Evolutionary conservation across 352 stramenopile genomes (phyloP).

Genomic region (Phytophthora agathidicida): DNA sequence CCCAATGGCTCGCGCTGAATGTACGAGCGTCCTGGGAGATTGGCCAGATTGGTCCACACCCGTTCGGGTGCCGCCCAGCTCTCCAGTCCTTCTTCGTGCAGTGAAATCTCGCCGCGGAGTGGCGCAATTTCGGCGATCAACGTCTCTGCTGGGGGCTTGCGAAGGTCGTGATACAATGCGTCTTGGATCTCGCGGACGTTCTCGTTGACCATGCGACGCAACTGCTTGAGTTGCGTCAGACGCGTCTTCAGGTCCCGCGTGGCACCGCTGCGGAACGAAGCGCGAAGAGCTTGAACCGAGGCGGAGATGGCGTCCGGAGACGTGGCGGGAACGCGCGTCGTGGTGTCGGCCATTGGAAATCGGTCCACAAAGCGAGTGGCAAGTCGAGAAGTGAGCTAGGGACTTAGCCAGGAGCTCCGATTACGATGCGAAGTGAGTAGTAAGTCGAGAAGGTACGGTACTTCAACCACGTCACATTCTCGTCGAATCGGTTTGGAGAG

Average conservation of each 20-base stretch:
- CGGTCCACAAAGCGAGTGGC: no score
- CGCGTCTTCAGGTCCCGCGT: slow-evolving; percentile 55
- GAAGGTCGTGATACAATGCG: slow-evolving; percentile 66
- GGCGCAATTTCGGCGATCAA: slow-evolving; percentile 59
- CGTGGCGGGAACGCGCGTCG: slow-evolving; percentile 32
- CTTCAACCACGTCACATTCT: slow-evolving; percentile 41
- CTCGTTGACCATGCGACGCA: slow-evolving; percentile 58
- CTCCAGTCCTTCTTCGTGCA: slow-evolving; percentile 66
- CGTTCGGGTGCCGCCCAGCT: slow-evolving; percentile 60
- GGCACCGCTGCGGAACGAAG: slow-evolving; percentile 49
- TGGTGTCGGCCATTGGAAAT: slow-evolving; percentile 12
- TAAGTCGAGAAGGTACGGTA: slow-evolving; percentile 1
- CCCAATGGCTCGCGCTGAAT: slow-evolving; percentile 76
- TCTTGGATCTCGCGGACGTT: slow-evolving; percentile 49
- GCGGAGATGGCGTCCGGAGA: slow-evolving; percentile 38
- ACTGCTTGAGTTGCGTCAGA: slow-evolving; percentile 44
- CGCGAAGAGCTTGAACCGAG: slow-evolving; percentile 57
- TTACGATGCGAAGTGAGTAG: no score
- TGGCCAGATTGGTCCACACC: slow-evolving; percentile 57
- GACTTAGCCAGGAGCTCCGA: neutral
- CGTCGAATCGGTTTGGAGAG: neutral
- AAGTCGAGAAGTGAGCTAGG: slow-evolving; percentile 9
- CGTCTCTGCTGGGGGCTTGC: slow-evolving; percentile 71
- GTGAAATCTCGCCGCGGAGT: slow-evolving; percentile 64
- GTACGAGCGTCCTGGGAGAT: slow-evolving; percentile 55